Percentiles rank a stretch among this genome's conserved stretches.
phyloP scores from a whole-genome alignment of 805 yeast genomes.

The Sugiyamaella chiloensis region DNA sequence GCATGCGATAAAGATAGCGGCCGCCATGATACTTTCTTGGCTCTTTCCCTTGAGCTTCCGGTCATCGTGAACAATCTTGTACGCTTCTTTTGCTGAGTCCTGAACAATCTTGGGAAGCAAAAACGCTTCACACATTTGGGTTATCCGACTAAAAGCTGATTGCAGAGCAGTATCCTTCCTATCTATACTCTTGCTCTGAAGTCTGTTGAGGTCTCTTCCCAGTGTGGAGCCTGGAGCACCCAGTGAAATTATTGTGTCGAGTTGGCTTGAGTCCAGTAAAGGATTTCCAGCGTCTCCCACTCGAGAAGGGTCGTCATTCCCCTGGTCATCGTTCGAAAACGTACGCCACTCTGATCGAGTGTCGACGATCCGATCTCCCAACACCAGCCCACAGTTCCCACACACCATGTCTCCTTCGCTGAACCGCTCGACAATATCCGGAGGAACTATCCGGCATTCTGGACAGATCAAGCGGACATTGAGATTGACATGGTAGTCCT shows the following conservation, averaged over 20 bases:
- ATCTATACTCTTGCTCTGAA: constrained; percentile 83
- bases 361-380: constrained; percentile 88
- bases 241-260: constrained; percentile 86
- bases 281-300: constrained; percentile 98
- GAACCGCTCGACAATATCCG: constrained; percentile 89
- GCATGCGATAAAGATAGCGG: constrained; percentile 91
- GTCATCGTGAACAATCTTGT: constrained; percentile 85
- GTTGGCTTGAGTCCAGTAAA: constrained; percentile 81
- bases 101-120: constrained; percentile 92
- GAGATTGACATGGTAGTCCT: constrained; percentile 44
- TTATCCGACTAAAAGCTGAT: constrained; percentile 83
- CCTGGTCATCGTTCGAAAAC: constrained; percentile 94
- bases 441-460: constrained; percentile 93
- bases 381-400: constrained; percentile 91
- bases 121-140: constrained; percentile 96
- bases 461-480: constrained; percentile 91
- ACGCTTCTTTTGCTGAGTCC: constrained; percentile 96
- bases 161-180: constrained; percentile 83
- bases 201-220: constrained; percentile 87
- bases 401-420: constrained; percentile 99
- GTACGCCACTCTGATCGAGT: constrained; percentile 99
- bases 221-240: constrained; percentile 80
- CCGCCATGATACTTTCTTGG: constrained; percentile 93
- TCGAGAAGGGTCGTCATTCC: constrained; percentile 98
- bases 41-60: constrained; percentile 83